Conservation (phyloP, 352 stramenopile genomes). For the Elongisporangium anandrum region DNA sequence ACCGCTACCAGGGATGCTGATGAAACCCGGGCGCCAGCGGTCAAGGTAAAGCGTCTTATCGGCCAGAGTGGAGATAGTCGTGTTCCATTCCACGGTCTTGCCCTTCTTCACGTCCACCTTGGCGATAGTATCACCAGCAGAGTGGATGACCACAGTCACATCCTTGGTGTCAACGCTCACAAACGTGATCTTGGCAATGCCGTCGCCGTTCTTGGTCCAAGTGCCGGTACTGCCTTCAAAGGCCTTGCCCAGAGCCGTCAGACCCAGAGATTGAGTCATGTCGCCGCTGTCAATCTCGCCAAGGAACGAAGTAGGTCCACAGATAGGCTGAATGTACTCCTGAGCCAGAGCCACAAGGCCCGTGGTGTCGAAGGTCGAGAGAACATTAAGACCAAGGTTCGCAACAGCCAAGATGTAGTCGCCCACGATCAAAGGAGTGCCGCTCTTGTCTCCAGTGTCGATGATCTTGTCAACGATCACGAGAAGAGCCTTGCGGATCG, state of each 20-base stretch:
- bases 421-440: slow-evolving; percentile 23
- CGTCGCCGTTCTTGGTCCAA: slow-evolving; percentile 40
- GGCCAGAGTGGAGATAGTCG: slow-evolving; percentile 25
- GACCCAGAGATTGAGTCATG: slow-evolving; percentile 28
- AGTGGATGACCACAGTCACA: slow-evolving; percentile 40
- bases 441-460: slow-evolving; percentile 17
- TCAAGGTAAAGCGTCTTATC: slow-evolving; percentile 54
- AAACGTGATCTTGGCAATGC: slow-evolving; percentile 35
- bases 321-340: slow-evolving; percentile 58
- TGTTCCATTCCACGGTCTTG: slow-evolving; percentile 32
- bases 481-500: slow-evolving; percentile 45
- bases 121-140: slow-evolving; percentile 24
- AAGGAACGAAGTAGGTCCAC: slow-evolving; percentile 46
- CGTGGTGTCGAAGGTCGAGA: slow-evolving; percentile 45
- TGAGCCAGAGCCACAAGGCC: slow-evolving; percentile 37
- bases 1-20: slow-evolving; percentile 29
- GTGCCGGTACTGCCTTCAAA: slow-evolving; percentile 33
- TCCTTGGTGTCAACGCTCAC: slow-evolving; percentile 31
- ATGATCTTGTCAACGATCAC: slow-evolving; percentile 59
- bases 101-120: slow-evolving; percentile 29
- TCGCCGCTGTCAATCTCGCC: slow-evolving; percentile 54
- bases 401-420: slow-evolving; percentile 37
- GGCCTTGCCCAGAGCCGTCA: slow-evolving; percentile 32
- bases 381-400: slow-evolving; percentile 30
- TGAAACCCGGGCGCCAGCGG: slow-evolving; percentile 29